phyloP scores from a whole-genome alignment of 169 alveolate species.

The Eimeria acervulina region DNA sequence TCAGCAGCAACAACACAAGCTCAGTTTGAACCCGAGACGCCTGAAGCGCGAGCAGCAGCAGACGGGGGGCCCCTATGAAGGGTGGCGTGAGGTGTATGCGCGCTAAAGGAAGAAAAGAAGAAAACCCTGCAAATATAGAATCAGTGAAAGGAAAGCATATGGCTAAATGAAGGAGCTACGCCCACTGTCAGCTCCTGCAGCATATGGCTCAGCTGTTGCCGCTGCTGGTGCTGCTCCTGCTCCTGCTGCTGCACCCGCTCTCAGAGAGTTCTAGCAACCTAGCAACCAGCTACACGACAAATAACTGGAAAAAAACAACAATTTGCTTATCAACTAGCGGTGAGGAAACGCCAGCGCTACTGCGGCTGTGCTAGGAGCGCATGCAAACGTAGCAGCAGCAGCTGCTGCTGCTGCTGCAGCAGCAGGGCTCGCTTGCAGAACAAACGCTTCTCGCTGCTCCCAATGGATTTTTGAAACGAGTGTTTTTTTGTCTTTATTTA shows the following conservation, averaged over 20 bases:
- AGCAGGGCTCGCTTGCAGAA: neutral
- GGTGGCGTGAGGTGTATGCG: neutral
- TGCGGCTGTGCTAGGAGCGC: slow-evolving; percentile 2
- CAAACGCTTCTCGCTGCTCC: neutral
- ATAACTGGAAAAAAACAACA: neutral
- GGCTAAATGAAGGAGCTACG: neutral
- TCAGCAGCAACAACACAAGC: neutral
- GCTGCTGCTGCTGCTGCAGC: slow-evolving; percentile 4
- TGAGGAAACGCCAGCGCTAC: neutral
- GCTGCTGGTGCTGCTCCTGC: slow-evolving; percentile 17
- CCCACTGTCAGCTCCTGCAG: neutral
- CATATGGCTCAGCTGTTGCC: neutral
- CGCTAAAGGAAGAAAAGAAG: neutral
- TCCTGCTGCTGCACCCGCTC: neutral
- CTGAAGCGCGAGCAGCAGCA: neutral
- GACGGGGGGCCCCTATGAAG: neutral
- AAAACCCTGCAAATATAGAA: neutral
- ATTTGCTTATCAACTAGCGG: neutral
- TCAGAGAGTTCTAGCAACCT: neutral
- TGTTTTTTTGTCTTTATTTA: neutral
- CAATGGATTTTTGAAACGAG: neutral
- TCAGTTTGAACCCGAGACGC: neutral
- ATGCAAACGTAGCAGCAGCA: neutral
- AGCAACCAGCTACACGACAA: neutral
- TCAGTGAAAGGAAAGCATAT: neutral